These are phyloP conservation scores for Colletotrichum agaves DNA, from an alignment of 2,329 filamentous ascomycete genomes.

Conservation along the genomic window DNA sequence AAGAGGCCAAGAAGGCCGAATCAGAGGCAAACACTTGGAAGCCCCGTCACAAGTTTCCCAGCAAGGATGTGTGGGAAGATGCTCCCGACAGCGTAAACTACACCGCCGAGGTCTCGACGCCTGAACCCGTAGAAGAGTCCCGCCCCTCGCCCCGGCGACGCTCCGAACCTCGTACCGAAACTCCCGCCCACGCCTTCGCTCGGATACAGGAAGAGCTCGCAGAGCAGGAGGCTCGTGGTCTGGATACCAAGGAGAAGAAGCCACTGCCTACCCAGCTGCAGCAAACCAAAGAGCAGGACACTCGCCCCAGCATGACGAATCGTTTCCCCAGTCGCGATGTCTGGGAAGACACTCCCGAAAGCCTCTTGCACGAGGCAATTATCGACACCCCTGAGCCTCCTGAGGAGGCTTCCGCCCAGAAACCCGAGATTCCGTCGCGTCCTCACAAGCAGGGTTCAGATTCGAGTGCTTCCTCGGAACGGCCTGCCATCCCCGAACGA, in stretches of 20 bases:
- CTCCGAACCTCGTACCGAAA: constrained; percentile 49
- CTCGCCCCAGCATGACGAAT: constrained; percentile 68
- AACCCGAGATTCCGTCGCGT: constrained; percentile 71
- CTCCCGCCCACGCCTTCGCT: constrained; percentile 73
- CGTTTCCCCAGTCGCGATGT: constrained; percentile 93
- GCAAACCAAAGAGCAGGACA: constrained; percentile 49
- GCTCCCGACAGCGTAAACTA: constrained; percentile 85
- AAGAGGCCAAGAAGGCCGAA: constrained; percentile 55
- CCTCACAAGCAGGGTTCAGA: constrained; percentile 57
- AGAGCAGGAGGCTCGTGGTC: constrained; percentile 61
- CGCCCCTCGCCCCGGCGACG: constrained; percentile 47
- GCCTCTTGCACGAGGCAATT: constrained; percentile 80
- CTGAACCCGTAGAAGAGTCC: constrained; percentile 62
- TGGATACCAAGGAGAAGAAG: constrained; percentile 61
- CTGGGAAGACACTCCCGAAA: constrained; percentile 94
- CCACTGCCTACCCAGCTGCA: constrained; percentile 38
- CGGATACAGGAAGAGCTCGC: constrained; percentile 73
- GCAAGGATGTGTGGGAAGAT: constrained; percentile 97
- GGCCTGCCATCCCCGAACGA: constrained; percentile 61
- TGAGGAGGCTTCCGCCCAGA: constrained; percentile 57
- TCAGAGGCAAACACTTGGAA: constrained; percentile 58
- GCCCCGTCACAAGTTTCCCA: constrained; percentile 81
- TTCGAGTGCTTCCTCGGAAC: constrained; percentile 45
- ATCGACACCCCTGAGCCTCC: constrained; percentile 63
- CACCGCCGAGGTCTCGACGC: constrained; percentile 85